Base-by-base conservation (phyloP, 1,139 yeast species). In the Candida neerlandica region DNA sequence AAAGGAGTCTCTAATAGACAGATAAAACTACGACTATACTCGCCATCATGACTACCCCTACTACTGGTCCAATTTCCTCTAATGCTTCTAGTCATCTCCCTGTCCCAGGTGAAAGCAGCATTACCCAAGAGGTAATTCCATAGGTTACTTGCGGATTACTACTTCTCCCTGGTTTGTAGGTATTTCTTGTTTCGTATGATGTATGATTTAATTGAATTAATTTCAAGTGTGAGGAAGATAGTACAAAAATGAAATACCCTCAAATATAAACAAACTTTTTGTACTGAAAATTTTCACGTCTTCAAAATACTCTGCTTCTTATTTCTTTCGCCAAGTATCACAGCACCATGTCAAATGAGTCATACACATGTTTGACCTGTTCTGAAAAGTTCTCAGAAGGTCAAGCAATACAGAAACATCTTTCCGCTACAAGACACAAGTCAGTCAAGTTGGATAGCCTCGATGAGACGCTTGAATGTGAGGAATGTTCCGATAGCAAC, bases 361-460 rank as follows among this genome's bases (percentile, higher is more conserved):
- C 35, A 7, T 50, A 44, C 19, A 60, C 65, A 12, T 72, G 77
- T 56, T 54, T 60, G 47, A 71, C 75, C 34, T 73, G 77, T 55
- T 56, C 59, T 19, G 55, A 52, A 26, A 33, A 59, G 11, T 55
- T 58, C 11, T 62, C 59, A 9, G 63, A 60, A 12, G 45, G 53
- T 5, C 63, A 57, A 3, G 44, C 55, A 9, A 66, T 72, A 27
- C 64, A 69, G 27, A 73, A 71, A 55, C 89, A 84, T 63, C 67
- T 82, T 30, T 69, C 82, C 1, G 47, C 75, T 1, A 77, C 85
- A 0, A 72, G 86, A 52, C 89, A 84, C 66, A 82, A 80, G 57
- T 62, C 75, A 0, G 76, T 81, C 6, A 56, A 53, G 45, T 69
- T 68, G 52, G 63, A 62, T 6, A 50, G 58, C 0, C 55, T 66